Base-by-base conservation (phyloP, 495 filamentous ascomycete genomes). In the Penicillium flavigenum region DNA sequence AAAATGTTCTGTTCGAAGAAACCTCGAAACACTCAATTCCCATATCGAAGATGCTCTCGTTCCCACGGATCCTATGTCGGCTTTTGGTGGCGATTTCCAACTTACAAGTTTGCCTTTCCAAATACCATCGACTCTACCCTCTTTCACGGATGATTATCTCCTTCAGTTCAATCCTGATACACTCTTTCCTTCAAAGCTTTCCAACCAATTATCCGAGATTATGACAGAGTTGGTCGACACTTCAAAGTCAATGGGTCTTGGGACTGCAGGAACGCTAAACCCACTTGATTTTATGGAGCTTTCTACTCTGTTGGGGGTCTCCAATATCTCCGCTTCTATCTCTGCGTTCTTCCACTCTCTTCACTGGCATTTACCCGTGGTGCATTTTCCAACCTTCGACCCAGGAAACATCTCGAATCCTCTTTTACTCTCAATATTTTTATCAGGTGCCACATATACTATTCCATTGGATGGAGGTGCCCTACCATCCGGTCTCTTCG, bases 361-460 rank as follows among this genome's bases (percentile, higher is more conserved):
- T 0, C 67, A 76, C 42, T 73, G 71, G 70, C 72, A 76, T 56
- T 50, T 75, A 12, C 72, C 74, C 0, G 65, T 76, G 32, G 68
- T 76, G 1, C 74, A 76, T 62, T 75, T 71, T 19, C 72, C 74
- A 19, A 73, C 69, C 0, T 75, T 74, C 34, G 69, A 76, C 39
- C 70, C 72, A 0, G 71, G 69, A 2, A 68, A 66, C 14, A 52
- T 71, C n/a, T 72, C 72, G 12, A 72, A 65, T 38, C 50, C 64
- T 14, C 54, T 76, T 4, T 53, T 76, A 4, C 64, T 75, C 17
- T 52, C 73, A 5, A 73, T 74, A 11, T 75, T 71, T 27, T 43
- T 76, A 14, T 58, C 69, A 8, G 73, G 73, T 26, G 72, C 73
- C 39, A 60, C 63, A 41, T 73, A 72, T 45, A 65, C 64, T 11